Conservation (phyloP, 2,329 filamentous ascomycete species). For the Thermoascus crustaceus region DNA sequence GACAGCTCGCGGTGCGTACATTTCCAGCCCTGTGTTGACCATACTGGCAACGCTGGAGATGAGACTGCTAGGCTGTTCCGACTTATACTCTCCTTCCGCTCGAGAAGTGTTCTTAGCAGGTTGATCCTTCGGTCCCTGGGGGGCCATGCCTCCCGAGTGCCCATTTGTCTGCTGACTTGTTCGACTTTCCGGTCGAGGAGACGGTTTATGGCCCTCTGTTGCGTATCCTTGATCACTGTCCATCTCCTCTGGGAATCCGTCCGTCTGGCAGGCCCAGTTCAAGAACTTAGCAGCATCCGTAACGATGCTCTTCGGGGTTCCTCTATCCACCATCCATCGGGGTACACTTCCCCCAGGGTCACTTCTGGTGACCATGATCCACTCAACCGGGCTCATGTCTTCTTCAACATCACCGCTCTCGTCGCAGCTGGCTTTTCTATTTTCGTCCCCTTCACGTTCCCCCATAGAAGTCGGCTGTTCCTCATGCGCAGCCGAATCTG, state of each 20-base stretch:
- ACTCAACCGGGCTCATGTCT: constrained; percentile 64
- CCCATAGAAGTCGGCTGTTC: constrained; percentile 22
- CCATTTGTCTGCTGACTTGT: constrained; percentile 1
- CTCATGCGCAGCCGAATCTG: constrained; percentile 26
- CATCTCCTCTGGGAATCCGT: constrained; percentile 34
- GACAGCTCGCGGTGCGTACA: constrained; percentile 44
- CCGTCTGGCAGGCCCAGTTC: constrained; percentile 59
- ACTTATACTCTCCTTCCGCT: not conserved
- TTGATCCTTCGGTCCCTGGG: not conserved
- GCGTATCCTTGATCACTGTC: constrained; percentile 6
- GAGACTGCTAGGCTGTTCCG: constrained; percentile 15
- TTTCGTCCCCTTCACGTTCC: not conserved
- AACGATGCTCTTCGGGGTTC: constrained; percentile 72
- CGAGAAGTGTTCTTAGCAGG: constrained; percentile 5
- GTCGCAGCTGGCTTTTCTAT: not conserved
- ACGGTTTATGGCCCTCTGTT: too few relatives aligned
- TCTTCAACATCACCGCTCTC: constrained; percentile 33
- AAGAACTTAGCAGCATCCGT: constrained; percentile 73
- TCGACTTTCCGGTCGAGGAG: constrained; percentile 5
- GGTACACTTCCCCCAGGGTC: constrained; percentile 85
- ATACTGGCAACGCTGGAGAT: constrained; percentile 29
- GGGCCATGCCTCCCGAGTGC: not conserved
- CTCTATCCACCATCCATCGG: constrained; percentile 82
- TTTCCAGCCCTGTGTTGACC: constrained; percentile 39
- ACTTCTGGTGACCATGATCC: constrained; percentile 86